Evolutionary conservation across 192 early-diverging fungal species (phyloP), one percentile per base, ranked within the genome.

Genomic region (Linnemannia schmuckeri): DNA sequence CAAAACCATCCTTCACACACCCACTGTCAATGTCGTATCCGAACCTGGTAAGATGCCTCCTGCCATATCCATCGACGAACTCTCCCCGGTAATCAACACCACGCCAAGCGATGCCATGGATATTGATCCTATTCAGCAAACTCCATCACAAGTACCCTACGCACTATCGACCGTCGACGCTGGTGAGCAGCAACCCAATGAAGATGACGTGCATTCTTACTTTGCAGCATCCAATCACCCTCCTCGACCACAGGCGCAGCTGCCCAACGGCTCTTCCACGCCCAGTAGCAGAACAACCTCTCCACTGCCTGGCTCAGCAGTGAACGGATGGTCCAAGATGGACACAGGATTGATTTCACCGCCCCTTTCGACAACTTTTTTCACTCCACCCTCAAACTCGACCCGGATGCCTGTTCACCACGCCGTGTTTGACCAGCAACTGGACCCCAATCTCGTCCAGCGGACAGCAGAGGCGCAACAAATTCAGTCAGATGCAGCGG

Each of bases 1-100:
- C 68, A 80, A 79, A 20, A 85, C 78, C 12, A 66, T 77, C 37
- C 69, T 76, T 75, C 74, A 22, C 20, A 27, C 52, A 22, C 33
- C 30, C 8, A 37, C 42, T 24, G 27, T 17, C 30, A 20, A 30
- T 35, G 30, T 27, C 72, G 12, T 13, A 41, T n/a, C 41, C 38
- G 17, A 13, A 38, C 37, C 70, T 12, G 41, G 22, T 40, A 22
- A 35, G 22, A 6, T 10, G 4, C 40, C 70, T 1, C 42, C 70
- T 7, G 35, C 18, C 40, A 44, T 72, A 42, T 72, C 47, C 20
- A 33, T 44, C 24, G 24, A 18, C 30, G 47, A 49, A 52, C 72
- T 27, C n/a, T 44, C 44, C 27, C 44, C 70, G 24, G 20, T 41
- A 24, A 10, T 8, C 37, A 41, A 6, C 69, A 33, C 22, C 33